These are phyloP conservation scores for Psilocybe subaeruginosa DNA, from an alignment of 768 basidiomycete genomes.

Conservation along the genomic window DNA sequence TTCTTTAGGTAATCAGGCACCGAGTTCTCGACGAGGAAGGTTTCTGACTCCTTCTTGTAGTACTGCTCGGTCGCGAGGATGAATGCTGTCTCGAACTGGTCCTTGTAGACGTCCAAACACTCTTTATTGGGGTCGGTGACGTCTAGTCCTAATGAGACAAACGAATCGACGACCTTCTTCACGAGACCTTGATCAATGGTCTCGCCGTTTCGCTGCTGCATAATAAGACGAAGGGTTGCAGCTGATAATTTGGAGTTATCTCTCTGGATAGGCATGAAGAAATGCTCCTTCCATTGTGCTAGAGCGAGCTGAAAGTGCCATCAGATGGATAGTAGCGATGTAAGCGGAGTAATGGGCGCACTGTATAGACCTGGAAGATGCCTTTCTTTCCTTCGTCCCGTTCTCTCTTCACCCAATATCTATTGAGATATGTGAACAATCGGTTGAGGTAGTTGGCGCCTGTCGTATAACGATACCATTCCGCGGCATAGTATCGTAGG, in stretches of 20 bases:
- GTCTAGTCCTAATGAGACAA: conserved; percentile 94
- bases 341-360: conserved; percentile 38
- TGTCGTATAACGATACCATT: conserved; percentile 97
- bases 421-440: conserved; percentile 95
- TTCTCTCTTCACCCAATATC: conserved; percentile 99
- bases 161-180: conserved; percentile 97
- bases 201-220: conserved; percentile 94
- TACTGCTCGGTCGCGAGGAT: conserved; percentile 87
- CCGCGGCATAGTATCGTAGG: conserved; percentile 86
- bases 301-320: conserved; percentile 71
- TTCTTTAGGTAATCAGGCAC: conserved; percentile 97
- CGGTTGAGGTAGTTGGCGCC: conserved; percentile 98
- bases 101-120: conserved; percentile 93
- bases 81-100: conserved; percentile 91
- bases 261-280: conserved; percentile 85
- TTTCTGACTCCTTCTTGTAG: conserved; percentile 92
- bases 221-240: conserved; percentile 87
- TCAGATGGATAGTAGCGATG: conserved; percentile 7
- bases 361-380: conserved; percentile 96
- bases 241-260: conserved; percentile 82
- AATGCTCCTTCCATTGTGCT: conserved; percentile 93
- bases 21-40: conserved; percentile 89
- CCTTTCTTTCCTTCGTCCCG: conserved; percentile 97
- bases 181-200: conserved; percentile 94
- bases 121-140: conserved; percentile 90